phyloP scores from a whole-genome alignment of 177 flowering plant genomes.

The Vitis hybrid region DNA sequence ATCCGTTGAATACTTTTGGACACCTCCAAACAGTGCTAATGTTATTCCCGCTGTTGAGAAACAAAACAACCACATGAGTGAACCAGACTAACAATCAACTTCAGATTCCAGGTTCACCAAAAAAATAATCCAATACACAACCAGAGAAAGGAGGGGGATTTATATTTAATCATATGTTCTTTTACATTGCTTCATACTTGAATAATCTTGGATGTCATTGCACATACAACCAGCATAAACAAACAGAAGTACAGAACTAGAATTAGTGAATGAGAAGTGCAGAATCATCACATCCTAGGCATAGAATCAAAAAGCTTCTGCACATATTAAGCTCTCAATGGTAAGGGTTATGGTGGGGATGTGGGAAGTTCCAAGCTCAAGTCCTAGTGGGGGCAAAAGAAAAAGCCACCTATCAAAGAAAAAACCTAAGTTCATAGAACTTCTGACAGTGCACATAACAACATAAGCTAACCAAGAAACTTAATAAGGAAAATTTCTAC shows the following conservation, averaged over 20 bases:
- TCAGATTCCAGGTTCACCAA: neutral
- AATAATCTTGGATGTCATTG: neutral
- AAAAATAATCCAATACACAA: neutral
- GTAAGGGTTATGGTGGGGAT: too few relatives aligned
- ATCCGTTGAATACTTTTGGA: slow-evolving; percentile 83
- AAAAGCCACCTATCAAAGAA: neutral
- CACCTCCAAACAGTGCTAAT: slow-evolving; percentile 89
- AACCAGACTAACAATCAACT: neutral
- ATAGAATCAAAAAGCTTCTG: neutral
- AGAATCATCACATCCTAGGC: neutral
- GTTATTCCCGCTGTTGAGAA: slow-evolving; percentile 79
- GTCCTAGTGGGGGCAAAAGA: too few relatives aligned
- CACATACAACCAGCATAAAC: neutral
- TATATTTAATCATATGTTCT: neutral
- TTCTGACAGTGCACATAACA: neutral
- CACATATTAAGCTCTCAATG: neutral
- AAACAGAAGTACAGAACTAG: neutral
- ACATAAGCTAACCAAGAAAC: neutral
- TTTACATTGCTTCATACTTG: neutral
- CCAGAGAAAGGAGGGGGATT: neutral
- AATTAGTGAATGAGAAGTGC: neutral
- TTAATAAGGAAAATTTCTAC: neutral
- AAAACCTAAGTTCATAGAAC: neutral
- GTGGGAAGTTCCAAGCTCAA: too few relatives aligned
- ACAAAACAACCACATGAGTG: slow-evolving; percentile 4